A percentile compares a stretch with the other conserved stretches of the same genome.
phyloP scores from a whole-genome alignment of 2,329 filamentous ascomycete species.

The Alternaria conjuncta region DNA sequence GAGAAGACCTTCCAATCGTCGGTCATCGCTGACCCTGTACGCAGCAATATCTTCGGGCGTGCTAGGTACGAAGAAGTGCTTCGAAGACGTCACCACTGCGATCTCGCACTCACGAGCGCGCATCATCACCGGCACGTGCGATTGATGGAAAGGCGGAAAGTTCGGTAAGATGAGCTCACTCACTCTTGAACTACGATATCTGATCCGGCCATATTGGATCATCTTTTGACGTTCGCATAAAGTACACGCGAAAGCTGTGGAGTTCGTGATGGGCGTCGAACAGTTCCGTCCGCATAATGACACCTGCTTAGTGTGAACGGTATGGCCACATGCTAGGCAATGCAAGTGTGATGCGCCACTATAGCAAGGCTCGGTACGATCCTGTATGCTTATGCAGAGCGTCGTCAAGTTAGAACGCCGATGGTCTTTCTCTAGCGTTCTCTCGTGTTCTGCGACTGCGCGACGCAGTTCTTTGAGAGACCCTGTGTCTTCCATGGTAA shows the following conservation, averaged over 20 bases:
- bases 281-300: neutral
- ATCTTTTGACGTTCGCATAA: neutral
- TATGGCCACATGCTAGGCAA: neutral
- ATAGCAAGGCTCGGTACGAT: neutral
- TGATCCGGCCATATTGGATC: neutral
- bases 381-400: neutral
- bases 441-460: neutral
- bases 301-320: neutral
- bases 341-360: neutral
- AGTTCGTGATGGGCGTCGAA: neutral
- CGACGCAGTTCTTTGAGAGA: neutral
- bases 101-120: neutral
- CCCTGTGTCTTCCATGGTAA: neutral
- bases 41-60: neutral
- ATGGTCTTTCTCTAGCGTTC: neutral
- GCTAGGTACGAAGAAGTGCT: neutral
- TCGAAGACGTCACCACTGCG: neutral
- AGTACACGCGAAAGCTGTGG: neutral
- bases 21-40: neutral
- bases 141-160: neutral
- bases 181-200: neutral
- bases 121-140: neutral
- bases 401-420: neutral
- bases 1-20: neutral
- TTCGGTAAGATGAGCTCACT: neutral